Percentiles rank a stretch among this genome's conserved stretches.
Conservation (phyloP, 768 basidiomycete species). For the Xerocomus brunneocitrinus region DNA sequence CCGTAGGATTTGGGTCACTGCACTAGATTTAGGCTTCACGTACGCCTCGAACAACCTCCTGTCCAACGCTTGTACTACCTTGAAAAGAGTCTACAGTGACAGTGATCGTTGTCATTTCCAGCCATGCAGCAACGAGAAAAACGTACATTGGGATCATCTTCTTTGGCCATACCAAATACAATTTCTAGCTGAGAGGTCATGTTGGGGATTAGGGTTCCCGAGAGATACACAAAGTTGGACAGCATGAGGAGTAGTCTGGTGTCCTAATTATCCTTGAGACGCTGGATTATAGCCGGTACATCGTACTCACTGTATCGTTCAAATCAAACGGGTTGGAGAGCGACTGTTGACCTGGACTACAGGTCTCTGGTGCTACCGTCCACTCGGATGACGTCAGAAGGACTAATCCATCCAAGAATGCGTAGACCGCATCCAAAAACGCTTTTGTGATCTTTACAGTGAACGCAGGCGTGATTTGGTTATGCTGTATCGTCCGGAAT, state of each 20-base stretch:
- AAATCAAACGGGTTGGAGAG: conserved; percentile 45
- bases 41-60: conserved; percentile 87
- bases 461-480: conserved; percentile 58
- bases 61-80: conserved; percentile 80
- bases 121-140: neutral
- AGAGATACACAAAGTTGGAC: conserved; percentile 81
- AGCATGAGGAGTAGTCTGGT: conserved; percentile 82
- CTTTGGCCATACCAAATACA: conserved; percentile 66
- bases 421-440: conserved; percentile 82
- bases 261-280: conserved; percentile 49
- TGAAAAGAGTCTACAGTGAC: conserved; percentile 55
- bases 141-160: conserved; percentile 66
- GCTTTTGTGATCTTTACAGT: conserved; percentile 73
- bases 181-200: conserved; percentile 79
- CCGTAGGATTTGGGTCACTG: conserved; percentile 62
- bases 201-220: conserved; percentile 62
- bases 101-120: neutral
- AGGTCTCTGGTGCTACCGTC: conserved; percentile 26
- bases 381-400: conserved; percentile 72
- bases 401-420: conserved; percentile 82
- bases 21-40: conserved; percentile 73
- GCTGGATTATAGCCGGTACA: neutral
- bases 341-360: conserved; percentile 13
- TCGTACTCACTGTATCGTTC: conserved; percentile 50
- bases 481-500: conserved; percentile 53